These are phyloP conservation scores for Aspergillus nidulans DNA, from an alignment of 495 filamentous ascomycete species.

Conservation along the genomic window DNA sequence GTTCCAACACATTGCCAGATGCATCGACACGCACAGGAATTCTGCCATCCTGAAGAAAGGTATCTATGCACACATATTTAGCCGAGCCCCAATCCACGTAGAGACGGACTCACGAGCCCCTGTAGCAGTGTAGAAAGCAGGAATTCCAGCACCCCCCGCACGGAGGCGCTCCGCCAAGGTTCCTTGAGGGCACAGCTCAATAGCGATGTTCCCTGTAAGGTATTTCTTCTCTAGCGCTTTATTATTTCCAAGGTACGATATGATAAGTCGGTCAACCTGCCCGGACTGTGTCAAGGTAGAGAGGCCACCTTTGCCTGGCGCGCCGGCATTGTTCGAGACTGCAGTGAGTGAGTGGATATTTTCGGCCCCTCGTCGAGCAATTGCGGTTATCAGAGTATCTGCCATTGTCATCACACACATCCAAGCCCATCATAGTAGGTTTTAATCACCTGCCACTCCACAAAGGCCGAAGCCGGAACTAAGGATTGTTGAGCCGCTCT, in stretches of 20 bases:
- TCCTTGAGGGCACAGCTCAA: slow-evolving; percentile 86
- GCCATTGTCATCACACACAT: neutral
- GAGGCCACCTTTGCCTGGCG: slow-evolving; percentile 68
- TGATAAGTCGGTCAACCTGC: slow-evolving; percentile 79
- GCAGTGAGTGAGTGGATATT: slow-evolving; percentile 73
- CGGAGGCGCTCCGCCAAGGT: slow-evolving; percentile 83
- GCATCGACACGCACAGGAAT: slow-evolving; percentile 72
- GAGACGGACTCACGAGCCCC: slow-evolving; percentile 53
- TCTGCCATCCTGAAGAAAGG: slow-evolving; percentile 78
- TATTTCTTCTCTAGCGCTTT: slow-evolving; percentile 84
- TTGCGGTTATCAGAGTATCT: slow-evolving; percentile 78
- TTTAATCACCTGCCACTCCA: slow-evolving; percentile 61
- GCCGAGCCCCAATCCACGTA: neutral
- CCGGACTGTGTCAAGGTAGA: slow-evolving; percentile 70
- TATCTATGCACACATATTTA: slow-evolving; percentile 32
- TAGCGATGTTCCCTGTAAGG: slow-evolving; percentile 71
- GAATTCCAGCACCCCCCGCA: slow-evolving; percentile 80
- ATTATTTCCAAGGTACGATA: slow-evolving; percentile 85
- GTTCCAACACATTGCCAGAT: slow-evolving; percentile 67
- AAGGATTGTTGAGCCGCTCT: slow-evolving; percentile 66
- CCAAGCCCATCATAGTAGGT: neutral
- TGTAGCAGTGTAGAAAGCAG: slow-evolving; percentile 88
- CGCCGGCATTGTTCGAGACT: slow-evolving; percentile 88
- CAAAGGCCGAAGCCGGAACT: slow-evolving; percentile 86
- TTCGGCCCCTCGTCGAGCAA: slow-evolving; percentile 59